Percentiles rank a stretch among this genome's conserved stretches.
Conservation (phyloP, 2,329 filamentous ascomycete species). For the Colletotrichum liriopes region DNA sequence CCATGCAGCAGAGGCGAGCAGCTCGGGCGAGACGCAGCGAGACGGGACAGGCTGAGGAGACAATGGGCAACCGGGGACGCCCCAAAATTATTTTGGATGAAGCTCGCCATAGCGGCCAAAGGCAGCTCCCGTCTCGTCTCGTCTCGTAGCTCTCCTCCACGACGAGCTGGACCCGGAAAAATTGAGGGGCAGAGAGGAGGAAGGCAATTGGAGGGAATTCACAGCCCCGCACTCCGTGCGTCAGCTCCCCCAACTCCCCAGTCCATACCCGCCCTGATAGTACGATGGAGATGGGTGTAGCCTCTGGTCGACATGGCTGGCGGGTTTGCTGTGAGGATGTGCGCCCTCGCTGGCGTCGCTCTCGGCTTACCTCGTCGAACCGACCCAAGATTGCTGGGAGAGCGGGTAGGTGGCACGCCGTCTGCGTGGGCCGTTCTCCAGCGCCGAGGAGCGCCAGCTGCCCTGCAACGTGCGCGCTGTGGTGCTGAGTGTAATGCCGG, state of each 20-base stretch:
- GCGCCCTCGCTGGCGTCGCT: not conserved
- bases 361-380: not conserved
- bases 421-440: constrained; percentile 19
- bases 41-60: constrained; percentile 1
- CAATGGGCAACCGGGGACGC: constrained; percentile 9
- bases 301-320: not conserved
- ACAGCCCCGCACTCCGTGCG: constrained; percentile 38
- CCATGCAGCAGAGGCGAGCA: constrained; percentile 11
- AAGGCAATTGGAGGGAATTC: constrained; percentile 46
- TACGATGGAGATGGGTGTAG: constrained; percentile 7
- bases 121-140: constrained; percentile 25
- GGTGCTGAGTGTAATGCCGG: not conserved
- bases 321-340: not conserved
- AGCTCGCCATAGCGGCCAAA: constrained; percentile 27
- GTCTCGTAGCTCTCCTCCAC: constrained; percentile 24
- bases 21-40: constrained; percentile 33
- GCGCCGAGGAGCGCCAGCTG: not conserved
- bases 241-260: constrained; percentile 28
- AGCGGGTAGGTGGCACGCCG: not conserved
- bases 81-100: constrained; percentile 30
- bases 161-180: constrained; percentile 50
- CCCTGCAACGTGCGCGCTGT: not conserved
- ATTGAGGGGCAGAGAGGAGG: constrained; percentile 54
- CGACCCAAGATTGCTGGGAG: not conserved
- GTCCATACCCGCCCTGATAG: not conserved